Evolutionary conservation across 805 yeast genomes (phyloP).

Genomic region (Lipomyces orientalis): DNA sequence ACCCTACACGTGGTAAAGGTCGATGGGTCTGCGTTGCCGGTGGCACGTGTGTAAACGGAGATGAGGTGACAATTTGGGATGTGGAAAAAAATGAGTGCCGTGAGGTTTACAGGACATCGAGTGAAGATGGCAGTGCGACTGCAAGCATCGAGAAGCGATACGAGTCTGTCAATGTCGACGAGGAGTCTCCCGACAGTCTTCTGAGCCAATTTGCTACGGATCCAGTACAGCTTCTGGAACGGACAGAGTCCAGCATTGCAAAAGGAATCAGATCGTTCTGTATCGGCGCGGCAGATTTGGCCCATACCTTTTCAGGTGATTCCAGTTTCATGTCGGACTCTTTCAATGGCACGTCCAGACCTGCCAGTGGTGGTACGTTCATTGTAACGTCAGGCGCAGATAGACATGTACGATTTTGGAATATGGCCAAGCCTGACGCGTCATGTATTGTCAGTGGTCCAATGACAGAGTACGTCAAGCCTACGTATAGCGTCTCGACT

Average conservation of each 20-base stretch:
- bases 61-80: slow-evolving; percentile 77
- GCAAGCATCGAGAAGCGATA: slow-evolving; percentile 25
- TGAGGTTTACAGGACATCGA: slow-evolving; percentile 45
- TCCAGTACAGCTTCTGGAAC: slow-evolving; percentile 30
- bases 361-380: slow-evolving; percentile 29
- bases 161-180: slow-evolving; percentile 39
- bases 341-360: slow-evolving; percentile 8
- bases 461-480: slow-evolving; percentile 31
- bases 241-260: slow-evolving; percentile 23
- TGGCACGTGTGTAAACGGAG: slow-evolving; percentile 57
- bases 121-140: slow-evolving; percentile 14
- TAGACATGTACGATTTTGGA: slow-evolving; percentile 47
- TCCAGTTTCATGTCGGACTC: slow-evolving; percentile 19
- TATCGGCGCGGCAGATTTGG: slow-evolving; percentile 23
- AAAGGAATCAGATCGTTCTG: slow-evolving; percentile 38
- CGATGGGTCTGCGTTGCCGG: slow-evolving; percentile 66
- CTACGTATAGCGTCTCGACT: slow-evolving; percentile 18
- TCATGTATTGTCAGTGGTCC: slow-evolving; percentile 46
- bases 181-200: slow-evolving; percentile 32
- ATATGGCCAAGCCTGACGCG: slow-evolving; percentile 44
- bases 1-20: slow-evolving; percentile 53
- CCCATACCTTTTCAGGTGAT: slow-evolving; percentile 17
- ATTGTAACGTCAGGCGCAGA: slow-evolving; percentile 46
- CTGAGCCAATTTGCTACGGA: slow-evolving; percentile 39
- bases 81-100: slow-evolving; percentile 66